These are phyloP conservation scores for Neurospora sp. DNA, from an alignment of 495 filamentous ascomycete species.

Conservation along the genomic window DNA sequence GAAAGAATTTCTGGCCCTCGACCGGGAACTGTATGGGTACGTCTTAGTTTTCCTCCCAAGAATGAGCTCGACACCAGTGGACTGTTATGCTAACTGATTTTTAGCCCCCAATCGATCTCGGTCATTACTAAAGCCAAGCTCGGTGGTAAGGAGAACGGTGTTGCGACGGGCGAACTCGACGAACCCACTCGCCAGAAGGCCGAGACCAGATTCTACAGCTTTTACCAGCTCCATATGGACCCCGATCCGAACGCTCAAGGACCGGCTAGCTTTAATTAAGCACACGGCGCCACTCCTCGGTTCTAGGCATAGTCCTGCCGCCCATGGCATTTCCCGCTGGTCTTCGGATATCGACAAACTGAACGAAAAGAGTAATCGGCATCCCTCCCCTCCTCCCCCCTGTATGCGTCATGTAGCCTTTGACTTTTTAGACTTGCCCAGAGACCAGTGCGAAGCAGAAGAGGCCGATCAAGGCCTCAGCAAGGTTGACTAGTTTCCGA, in stretches of 20 bases:
- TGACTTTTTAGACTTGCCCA: conserved; percentile 1
- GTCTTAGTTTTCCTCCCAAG: conserved; percentile 13
- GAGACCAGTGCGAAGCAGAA: background rate
- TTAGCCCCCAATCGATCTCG: conserved; percentile 39
- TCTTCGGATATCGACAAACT: background rate
- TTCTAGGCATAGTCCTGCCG: background rate
- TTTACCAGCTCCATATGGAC: conserved; percentile 53
- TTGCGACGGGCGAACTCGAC: conserved; percentile 48
- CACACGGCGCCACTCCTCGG: background rate
- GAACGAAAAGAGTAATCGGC: conserved; percentile 8
- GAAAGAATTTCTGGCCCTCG: conserved; percentile 76
- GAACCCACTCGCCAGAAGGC: conserved; percentile 52
- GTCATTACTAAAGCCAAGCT: conserved; percentile 28
- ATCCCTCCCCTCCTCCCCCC: background rate
- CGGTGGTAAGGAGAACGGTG: conserved; percentile 50
- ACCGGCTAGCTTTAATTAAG: conserved; percentile 31
- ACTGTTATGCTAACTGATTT: conserved; percentile 2
- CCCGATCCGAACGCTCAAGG: conserved; percentile 31
- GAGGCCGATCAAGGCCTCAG: background rate
- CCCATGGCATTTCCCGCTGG: conserved; percentile 5
- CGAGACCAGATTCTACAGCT: conserved; percentile 54
- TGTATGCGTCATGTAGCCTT: background rate
- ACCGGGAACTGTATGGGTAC: conserved; percentile 79
- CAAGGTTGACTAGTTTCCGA: background rate
- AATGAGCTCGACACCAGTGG: background rate